These are phyloP conservation scores for Hyaloperonospora arabidopsidis DNA, from an alignment of 352 stramenopile genomes.

Conservation along the genomic window DNA sequence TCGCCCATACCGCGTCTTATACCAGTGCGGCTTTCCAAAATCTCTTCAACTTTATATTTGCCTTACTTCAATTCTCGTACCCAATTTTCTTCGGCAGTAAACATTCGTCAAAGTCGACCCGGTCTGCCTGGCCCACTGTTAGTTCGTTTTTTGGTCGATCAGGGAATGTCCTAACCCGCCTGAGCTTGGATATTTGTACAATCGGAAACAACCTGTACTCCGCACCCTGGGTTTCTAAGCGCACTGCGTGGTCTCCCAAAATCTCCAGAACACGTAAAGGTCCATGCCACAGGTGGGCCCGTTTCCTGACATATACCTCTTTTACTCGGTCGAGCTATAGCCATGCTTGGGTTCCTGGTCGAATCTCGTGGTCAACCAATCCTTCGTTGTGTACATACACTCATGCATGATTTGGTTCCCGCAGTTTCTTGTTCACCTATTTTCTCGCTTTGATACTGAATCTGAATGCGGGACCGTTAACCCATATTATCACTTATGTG, in stretches of 20 bases:
- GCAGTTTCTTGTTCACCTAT: not conserved
- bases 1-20: not conserved
- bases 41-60: not conserved
- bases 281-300: not conserved
- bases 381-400: not conserved
- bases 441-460: not conserved
- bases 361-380: not conserved
- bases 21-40: not conserved
- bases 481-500: too few species aligned
- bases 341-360: not conserved
- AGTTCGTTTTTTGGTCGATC: not conserved
- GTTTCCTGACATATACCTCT: slow-evolving; percentile 1
- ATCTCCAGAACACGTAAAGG: not conserved
- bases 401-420: not conserved
- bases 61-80: not conserved
- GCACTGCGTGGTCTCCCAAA: not conserved
- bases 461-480: not conserved
- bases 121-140: not conserved
- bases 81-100: slow-evolving; percentile 1
- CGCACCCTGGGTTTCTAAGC: not conserved
- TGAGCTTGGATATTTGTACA: not conserved
- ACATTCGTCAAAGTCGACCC: slow-evolving; percentile 1
- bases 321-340: not conserved
- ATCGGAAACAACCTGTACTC: not conserved
- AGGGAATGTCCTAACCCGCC: not conserved